Evolutionary conservation across 495 filamentous ascomycete genomes (phyloP).

Genomic region (Penicillium canariense): DNA sequence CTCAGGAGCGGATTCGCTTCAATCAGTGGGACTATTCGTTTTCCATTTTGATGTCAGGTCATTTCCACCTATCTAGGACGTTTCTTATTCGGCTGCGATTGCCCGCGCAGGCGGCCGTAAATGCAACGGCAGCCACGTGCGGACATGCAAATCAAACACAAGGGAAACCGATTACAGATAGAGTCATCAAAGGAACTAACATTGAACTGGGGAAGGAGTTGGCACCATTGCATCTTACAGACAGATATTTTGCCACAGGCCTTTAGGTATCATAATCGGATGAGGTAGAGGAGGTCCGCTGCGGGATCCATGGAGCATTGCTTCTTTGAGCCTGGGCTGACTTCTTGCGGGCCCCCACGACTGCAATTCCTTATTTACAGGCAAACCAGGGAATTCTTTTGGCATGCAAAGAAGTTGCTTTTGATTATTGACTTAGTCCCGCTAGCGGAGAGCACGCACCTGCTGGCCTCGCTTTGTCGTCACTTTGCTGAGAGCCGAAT

Average conservation of each 20-base stretch:
- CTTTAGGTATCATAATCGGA: neutral
- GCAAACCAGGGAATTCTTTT: neutral
- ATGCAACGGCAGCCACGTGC: neutral
- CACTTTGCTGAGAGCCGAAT: too few relatives aligned
- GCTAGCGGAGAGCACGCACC: too few relatives aligned
- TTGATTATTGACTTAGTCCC: neutral
- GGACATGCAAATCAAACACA: neutral
- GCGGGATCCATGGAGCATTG: neutral
- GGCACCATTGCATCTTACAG: too few relatives aligned
- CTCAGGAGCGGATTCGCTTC: too few relatives aligned
- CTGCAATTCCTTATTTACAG: neutral
- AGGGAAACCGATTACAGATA: neutral
- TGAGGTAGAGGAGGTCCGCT: neutral
- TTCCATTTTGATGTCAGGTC: neutral
- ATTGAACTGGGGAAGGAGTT: neutral
- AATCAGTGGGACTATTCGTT: neutral
- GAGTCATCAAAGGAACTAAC: neutral
- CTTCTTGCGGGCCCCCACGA: neutral
- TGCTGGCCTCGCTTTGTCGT: neutral
- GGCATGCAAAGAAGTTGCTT: neutral
- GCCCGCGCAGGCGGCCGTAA: neutral
- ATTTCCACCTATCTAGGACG: too few relatives aligned
- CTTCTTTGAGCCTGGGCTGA: neutral
- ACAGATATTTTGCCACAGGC: too few relatives aligned
- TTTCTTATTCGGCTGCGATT: neutral